phyloP scores from a whole-genome alignment of 257 asterid species.

The Anisodus tanguticus region DNA sequence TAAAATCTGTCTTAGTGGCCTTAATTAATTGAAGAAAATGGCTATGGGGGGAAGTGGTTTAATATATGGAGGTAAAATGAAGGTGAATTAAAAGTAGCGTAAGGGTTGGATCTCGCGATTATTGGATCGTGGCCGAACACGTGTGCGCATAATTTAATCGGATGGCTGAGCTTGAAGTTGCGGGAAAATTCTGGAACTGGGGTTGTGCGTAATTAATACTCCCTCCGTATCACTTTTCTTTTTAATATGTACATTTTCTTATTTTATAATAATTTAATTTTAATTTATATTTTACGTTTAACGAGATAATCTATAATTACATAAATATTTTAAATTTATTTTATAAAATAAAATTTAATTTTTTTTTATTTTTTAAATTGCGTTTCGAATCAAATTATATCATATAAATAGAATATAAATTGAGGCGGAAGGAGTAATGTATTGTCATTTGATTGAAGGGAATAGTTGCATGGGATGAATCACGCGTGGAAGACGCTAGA shows the following conservation, averaged over 20 bases:
- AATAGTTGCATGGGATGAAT: background rate
- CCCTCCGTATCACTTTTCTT: too few species aligned
- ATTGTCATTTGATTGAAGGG: background rate
- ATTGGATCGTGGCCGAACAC: background rate
- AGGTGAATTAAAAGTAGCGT: background rate
- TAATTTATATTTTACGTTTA: too few species aligned
- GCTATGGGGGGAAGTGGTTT: background rate
- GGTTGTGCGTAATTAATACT: background rate
- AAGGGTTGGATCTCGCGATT: background rate
- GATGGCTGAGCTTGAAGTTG: background rate
- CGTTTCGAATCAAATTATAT: too few species aligned
- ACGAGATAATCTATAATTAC: too few species aligned
- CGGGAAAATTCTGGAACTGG: background rate
- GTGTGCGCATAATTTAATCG: background rate
- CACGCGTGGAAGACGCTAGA: background rate
- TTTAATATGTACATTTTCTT: too few species aligned
- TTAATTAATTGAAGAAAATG: background rate
- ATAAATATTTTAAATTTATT: too few species aligned
- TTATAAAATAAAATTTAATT: too few species aligned
- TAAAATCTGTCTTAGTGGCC: background rate
- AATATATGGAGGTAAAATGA: background rate
- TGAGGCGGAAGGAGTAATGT: too few species aligned
- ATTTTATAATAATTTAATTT: too few species aligned
- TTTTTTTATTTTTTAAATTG: too few species aligned
- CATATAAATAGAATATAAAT: too few species aligned